A percentile compares a stretch with the other conserved stretches of the same genome.
Evolutionary conservation across 495 filamentous ascomycete species (phyloP).

Genomic region (Rostrohypoxylon terebratum): DNA sequence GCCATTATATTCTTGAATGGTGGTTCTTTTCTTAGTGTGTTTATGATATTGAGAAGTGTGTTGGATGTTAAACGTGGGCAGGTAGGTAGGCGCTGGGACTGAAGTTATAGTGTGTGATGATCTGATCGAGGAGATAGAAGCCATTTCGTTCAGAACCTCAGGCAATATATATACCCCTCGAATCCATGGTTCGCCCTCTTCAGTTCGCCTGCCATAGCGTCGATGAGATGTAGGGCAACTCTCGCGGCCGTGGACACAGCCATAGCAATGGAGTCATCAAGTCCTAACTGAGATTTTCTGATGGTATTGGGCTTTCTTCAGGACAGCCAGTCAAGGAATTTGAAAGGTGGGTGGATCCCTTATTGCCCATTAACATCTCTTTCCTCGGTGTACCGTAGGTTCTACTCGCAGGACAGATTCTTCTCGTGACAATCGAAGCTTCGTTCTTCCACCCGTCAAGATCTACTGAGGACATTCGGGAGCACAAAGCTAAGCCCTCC

Average conservation of each 20-base stretch:
- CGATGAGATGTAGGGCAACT: not conserved
- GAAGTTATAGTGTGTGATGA: too few species aligned
- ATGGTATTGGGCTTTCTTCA: not conserved
- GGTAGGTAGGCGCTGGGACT: too few species aligned
- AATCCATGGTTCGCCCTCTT: not conserved
- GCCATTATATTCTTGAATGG: not conserved
- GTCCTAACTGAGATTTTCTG: not conserved
- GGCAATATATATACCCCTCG: not conserved
- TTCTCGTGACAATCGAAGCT: not conserved
- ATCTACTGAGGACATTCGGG: not conserved
- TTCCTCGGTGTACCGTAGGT: conserved; percentile 12
- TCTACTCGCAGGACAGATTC: not conserved
- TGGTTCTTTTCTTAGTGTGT: not conserved
- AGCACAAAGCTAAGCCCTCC: conserved; percentile 5
- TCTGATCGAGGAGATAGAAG: not conserved
- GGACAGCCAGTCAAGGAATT: conserved; percentile 8
- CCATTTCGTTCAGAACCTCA: not conserved
- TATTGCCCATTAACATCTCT: not conserved
- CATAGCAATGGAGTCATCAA: not conserved
- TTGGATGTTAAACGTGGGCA: too few species aligned
- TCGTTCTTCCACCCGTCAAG: not conserved
- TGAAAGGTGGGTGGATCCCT: conserved; percentile 9
- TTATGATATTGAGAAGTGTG: too few species aligned
- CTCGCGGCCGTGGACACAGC: not conserved
- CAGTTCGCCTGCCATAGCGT: not conserved